Percentiles rank a stretch among this genome's conserved stretches.
Evolutionary conservation across 768 basidiomycete genomes (phyloP).

Genomic region (Mycena filopes): DNA sequence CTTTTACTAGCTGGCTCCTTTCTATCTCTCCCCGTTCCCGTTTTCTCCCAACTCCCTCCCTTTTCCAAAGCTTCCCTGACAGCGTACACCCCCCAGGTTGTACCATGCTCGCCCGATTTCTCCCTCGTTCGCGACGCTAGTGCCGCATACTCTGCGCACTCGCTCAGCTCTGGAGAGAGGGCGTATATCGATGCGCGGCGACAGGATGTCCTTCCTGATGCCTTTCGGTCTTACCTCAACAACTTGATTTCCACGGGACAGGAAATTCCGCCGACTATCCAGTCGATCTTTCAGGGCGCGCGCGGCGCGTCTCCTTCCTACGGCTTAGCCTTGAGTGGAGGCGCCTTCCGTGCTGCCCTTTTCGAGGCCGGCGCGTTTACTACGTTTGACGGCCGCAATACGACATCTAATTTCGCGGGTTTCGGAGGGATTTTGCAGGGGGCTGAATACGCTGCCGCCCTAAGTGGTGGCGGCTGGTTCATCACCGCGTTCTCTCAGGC

Average conservation of each 20-base stretch:
- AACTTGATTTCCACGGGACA: conserved; percentile 45
- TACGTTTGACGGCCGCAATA: conserved; percentile 59
- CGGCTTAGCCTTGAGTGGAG: conserved; percentile 64
- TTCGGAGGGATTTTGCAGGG: conserved; percentile 62
- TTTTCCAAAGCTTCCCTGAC: conserved; percentile 22
- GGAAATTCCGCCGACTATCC: conserved; percentile 47
- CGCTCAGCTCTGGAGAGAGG: conserved; percentile 47
- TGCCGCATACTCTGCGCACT: background rate
- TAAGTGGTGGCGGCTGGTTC: conserved; percentile 56
- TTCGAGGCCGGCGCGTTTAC: conserved; percentile 60
- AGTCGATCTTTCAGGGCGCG: conserved; percentile 39
- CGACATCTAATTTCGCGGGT: conserved; percentile 51
- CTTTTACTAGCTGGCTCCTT: conserved; percentile 10
- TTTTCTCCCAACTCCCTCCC: conserved; percentile 19
- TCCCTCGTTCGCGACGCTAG: conserved; percentile 17
- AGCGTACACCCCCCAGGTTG: conserved; percentile 21
- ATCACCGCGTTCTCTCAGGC: conserved; percentile 52
- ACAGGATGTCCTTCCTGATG: conserved; percentile 46
- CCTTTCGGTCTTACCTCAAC: conserved; percentile 52
- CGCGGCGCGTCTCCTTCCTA: conserved; percentile 44
- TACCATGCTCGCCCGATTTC: conserved; percentile 10
- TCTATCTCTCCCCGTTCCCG: background rate
- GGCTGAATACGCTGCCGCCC: conserved; percentile 60
- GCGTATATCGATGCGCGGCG: conserved; percentile 49
- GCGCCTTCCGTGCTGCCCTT: conserved; percentile 64